Conservation (phyloP, 164 flowering plant genomes). For the Magnolia changhungtana region DNA sequence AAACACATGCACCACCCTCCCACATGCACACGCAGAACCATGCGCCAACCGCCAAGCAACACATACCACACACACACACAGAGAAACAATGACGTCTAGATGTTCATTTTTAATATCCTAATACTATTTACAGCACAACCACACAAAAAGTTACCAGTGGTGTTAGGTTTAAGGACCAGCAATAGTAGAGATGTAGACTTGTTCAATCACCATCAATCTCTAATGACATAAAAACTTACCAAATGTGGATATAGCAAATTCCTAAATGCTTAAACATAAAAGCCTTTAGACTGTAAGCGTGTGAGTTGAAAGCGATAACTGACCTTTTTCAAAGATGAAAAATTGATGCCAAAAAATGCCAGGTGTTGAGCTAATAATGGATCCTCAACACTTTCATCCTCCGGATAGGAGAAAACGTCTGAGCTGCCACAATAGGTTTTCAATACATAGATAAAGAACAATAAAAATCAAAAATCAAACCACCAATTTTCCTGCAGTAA, state of each 20-base stretch:
- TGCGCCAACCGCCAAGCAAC: too few species aligned
- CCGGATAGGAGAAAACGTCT: slow-evolving; percentile 97
- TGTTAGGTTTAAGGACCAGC: background rate
- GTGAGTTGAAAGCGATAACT: slow-evolving; percentile 2
- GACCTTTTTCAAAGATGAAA: slow-evolving; percentile 93
- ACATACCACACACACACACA: too few species aligned
- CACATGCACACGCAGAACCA: too few species aligned
- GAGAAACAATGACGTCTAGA: background rate
- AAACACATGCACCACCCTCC: too few species aligned
- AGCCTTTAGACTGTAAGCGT: background rate
- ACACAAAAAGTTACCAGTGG: background rate
- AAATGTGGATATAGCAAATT: background rate
- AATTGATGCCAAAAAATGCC: slow-evolving; percentile 92
- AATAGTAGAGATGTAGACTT: background rate
- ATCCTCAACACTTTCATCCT: slow-evolving; percentile 91
- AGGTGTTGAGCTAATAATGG: slow-evolving; percentile 88
- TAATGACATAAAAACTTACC: background rate
- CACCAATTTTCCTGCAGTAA: background rate
- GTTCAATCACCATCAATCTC: background rate
- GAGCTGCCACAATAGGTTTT: slow-evolving; percentile 74
- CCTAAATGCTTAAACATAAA: background rate
- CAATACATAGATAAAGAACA: background rate
- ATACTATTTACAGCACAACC: background rate
- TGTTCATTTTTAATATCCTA: background rate
- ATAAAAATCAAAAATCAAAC: background rate